Percentiles rank a stretch among this genome's conserved stretches.
Conservation (phyloP, 163 green algal species). For the Chlorella variabilis region DNA sequence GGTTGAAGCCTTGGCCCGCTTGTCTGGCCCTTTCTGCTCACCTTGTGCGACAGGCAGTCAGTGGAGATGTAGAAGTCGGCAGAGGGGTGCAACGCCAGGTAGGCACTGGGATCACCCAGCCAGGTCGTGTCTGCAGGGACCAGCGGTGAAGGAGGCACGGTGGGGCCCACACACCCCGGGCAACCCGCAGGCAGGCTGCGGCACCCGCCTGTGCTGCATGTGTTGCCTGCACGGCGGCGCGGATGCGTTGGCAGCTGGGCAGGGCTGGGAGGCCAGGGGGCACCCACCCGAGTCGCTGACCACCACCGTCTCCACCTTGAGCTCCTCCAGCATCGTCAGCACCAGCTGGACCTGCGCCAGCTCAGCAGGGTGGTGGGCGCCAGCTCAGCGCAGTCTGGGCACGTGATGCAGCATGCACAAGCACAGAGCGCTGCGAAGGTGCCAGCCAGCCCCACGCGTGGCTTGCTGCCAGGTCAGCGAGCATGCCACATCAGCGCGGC, state of each 20-base stretch:
- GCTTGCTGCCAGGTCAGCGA: background rate
- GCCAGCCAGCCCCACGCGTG: background rate
- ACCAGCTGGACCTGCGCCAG: constrained; percentile 20
- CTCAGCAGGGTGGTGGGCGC: too few relatives aligned
- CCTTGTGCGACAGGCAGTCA: constrained; percentile 36
- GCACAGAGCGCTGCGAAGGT: background rate
- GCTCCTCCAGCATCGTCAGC: constrained; percentile 25
- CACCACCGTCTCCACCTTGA: background rate
- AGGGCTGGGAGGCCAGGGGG: too few relatives aligned
- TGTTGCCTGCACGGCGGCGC: too few relatives aligned
- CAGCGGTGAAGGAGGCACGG: too few relatives aligned
- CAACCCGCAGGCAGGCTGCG: too few relatives aligned
- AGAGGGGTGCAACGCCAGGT: constrained; percentile 9
- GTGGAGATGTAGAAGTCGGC: constrained; percentile 33
- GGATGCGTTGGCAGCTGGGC: too few relatives aligned
- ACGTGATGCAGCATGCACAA: background rate
- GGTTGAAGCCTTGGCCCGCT: too few relatives aligned
- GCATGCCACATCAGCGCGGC: background rate
- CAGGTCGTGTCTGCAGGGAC: background rate
- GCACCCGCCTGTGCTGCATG: too few relatives aligned
- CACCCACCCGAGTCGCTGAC: constrained; percentile 22
- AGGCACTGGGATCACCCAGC: background rate
- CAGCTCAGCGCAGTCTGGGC: background rate
- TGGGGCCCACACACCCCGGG: too few relatives aligned
- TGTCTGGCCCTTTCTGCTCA: too few relatives aligned